phyloP scores from a whole-genome alignment of 768 basidiomycete genomes.

The Tulasnella sp. region DNA sequence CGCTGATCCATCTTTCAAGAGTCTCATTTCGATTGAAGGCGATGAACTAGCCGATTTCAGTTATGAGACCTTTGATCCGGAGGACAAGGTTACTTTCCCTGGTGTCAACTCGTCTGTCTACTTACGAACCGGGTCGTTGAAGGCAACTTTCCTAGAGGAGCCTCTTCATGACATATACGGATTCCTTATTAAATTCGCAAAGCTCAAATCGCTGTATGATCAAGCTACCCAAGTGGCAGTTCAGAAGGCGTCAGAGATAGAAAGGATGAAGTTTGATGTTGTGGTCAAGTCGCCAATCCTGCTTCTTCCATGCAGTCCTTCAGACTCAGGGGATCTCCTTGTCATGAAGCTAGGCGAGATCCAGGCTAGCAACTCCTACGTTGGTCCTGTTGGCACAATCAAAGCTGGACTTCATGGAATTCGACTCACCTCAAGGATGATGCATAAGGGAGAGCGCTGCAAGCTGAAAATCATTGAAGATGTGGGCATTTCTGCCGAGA shows the following conservation, averaged over 20 bases:
- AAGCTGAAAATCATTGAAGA: conserved; percentile 83
- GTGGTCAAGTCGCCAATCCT: conserved; percentile 85
- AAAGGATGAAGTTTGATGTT: conserved; percentile 85
- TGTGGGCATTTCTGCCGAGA: conserved; percentile 56
- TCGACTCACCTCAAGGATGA: conserved; percentile 60
- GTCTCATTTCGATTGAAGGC: conserved; percentile 86
- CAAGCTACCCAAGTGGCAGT: conserved; percentile 87
- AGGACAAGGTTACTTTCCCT: conserved; percentile 46
- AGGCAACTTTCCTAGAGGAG: conserved; percentile 74
- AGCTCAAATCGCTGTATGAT: conserved; percentile 88
- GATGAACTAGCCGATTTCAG: conserved; percentile 86
- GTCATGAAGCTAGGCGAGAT: conserved; percentile 83
- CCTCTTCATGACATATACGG: conserved; percentile 82
- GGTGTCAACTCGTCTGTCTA: conserved; percentile 75
- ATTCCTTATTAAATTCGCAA: conserved; percentile 74
- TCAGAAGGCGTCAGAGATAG: conserved; percentile 84
- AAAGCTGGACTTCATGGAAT: conserved; percentile 71
- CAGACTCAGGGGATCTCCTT: conserved; percentile 50
- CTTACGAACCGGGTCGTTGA: conserved; percentile 79
- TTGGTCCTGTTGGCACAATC: conserved; percentile 43
- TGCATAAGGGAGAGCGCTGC: conserved; percentile 35
- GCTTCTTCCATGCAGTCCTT: conserved; percentile 63
- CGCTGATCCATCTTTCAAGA: conserved; percentile 56
- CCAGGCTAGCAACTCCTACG: conserved; percentile 61
- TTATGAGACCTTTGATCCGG: conserved; percentile 81